phyloP scores from a whole-genome alignment of 768 basidiomycete genomes.

The Lyophyllum semitale region DNA sequence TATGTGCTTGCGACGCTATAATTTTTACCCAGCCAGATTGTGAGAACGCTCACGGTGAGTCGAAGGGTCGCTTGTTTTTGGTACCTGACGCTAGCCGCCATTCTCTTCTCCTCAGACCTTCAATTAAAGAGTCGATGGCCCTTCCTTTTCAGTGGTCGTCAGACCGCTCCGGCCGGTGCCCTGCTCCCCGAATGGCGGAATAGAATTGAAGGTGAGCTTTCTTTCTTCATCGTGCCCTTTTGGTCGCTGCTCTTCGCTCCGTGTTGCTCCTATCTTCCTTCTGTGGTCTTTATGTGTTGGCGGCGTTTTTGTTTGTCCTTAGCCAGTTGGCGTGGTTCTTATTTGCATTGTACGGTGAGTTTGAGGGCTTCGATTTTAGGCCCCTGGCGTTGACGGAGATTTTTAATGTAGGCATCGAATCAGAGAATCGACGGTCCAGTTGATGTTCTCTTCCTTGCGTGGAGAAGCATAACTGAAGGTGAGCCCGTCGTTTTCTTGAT shows the following conservation, averaged over 20 bases:
- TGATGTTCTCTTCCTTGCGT: slow-evolving; percentile 69
- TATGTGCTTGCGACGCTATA: too few relatives aligned
- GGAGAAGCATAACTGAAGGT: slow-evolving; percentile 92
- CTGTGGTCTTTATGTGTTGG: slow-evolving; percentile 43
- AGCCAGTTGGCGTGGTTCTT: slow-evolving; percentile 85
- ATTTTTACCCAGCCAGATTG: too few relatives aligned
- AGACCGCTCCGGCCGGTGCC: slow-evolving; percentile 69
- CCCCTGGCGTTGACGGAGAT: too few relatives aligned
- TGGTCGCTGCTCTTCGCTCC: background rate
- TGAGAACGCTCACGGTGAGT: too few relatives aligned
- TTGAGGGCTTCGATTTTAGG: background rate
- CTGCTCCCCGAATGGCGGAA: slow-evolving; percentile 81
- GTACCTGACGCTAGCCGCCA: too few relatives aligned
- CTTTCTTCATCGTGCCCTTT: slow-evolving; percentile 4
- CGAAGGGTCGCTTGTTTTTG: too few relatives aligned
- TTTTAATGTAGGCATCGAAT: slow-evolving; percentile 52
- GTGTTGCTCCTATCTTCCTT: background rate
- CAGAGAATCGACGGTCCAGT: slow-evolving; percentile 82
- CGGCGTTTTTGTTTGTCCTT: slow-evolving; percentile 77
- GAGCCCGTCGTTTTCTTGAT: slow-evolving; percentile 26
- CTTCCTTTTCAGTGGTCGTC: slow-evolving; percentile 82
- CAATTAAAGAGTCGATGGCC: slow-evolving; percentile 75
- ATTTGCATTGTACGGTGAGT: slow-evolving; percentile 71
- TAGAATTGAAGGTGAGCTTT: slow-evolving; percentile 79
- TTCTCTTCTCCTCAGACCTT: slow-evolving; percentile 56